Percentiles rank a stretch among this genome's conserved stretches.
Conservation (phyloP, 495 filamentous ascomycete species). For the Lasiosphaeria hispida region DNA sequence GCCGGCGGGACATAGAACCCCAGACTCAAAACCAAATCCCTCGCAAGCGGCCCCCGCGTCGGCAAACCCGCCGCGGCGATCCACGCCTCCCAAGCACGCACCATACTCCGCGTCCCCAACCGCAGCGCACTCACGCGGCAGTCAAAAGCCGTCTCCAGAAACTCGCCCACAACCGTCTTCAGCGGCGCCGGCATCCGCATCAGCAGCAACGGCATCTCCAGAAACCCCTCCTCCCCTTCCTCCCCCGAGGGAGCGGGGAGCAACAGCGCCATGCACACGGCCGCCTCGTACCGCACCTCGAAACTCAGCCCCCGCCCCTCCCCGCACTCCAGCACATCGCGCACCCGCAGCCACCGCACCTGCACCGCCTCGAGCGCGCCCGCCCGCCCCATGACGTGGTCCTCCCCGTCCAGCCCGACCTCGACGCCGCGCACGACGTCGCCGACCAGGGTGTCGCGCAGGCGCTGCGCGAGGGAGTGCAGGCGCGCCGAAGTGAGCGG, state of each 20-base stretch:
- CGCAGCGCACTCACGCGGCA: constrained; percentile 44
- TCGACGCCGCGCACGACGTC: constrained; percentile 51
- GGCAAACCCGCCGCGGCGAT: constrained; percentile 27
- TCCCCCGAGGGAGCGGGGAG: constrained; percentile 33
- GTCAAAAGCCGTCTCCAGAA: constrained; percentile 46
- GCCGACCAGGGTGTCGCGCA: constrained; percentile 45
- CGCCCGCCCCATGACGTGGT: constrained; percentile 30
- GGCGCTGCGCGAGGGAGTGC: constrained; percentile 32
- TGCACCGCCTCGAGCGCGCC: constrained; percentile 40
- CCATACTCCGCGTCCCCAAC: constrained; percentile 43
- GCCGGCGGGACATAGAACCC: constrained; percentile 38
- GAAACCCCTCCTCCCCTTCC: constrained; percentile 23
- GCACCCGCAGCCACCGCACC: constrained; percentile 30
- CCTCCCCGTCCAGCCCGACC: constrained; percentile 33
- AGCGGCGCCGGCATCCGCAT: constrained; percentile 46
- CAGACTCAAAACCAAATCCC: constrained; percentile 40
- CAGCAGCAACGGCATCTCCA: constrained; percentile 42
- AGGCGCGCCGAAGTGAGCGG: constrained; percentile 27
- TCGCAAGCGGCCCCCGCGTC: constrained; percentile 21
- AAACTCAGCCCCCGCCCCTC: constrained; percentile 26
- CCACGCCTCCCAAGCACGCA: constrained; percentile 42
- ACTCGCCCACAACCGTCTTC: constrained; percentile 40
- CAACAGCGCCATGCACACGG: constrained; percentile 39
- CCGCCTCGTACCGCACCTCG: constrained; percentile 40
- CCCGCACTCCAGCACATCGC: constrained; percentile 18